A percentile compares a stretch with the other conserved stretches of the same genome.
Evolutionary conservation across 345 rosid species (phyloP).

Genomic region (Carallia pectinifolia): DNA sequence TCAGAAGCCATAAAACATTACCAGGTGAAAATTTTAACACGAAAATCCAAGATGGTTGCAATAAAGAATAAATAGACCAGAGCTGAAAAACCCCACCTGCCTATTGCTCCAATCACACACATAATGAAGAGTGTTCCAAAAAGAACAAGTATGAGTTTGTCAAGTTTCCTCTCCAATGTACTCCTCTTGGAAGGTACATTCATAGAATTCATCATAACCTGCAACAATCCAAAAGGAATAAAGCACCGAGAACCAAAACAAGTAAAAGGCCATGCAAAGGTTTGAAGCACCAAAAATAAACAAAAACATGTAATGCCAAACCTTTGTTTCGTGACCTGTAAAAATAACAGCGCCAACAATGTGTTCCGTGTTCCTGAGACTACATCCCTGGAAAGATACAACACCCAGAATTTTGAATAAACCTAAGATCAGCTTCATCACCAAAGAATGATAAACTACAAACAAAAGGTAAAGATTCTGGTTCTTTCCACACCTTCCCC

Average conservation of each 20-base stretch:
- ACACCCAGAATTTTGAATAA: neutral
- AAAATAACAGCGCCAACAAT: conserved; percentile 88
- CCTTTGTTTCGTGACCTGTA: conserved; percentile 99
- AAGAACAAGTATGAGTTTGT: conserved; percentile 89
- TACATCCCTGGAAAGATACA: conserved; percentile 73
- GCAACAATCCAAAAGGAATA: conserved; percentile 32
- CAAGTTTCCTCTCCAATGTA: conserved; percentile 97
- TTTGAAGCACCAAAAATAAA: neutral
- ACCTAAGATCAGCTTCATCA: conserved; percentile 11
- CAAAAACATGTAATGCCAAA: conserved; percentile 27
- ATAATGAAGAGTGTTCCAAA: conserved; percentile 79
- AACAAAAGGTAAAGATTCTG: neutral
- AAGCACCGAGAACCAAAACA: neutral
- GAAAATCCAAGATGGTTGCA: conserved; percentile 11
- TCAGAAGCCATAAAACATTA: conserved; percentile 24
- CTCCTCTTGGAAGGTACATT: conserved; percentile 99
- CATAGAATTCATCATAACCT: conserved; percentile 99
- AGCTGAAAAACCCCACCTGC: conserved; percentile 55
- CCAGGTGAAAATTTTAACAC: neutral
- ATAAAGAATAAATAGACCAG: conserved; percentile 14
- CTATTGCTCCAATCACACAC: conserved; percentile 92
- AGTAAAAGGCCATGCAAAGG: neutral
- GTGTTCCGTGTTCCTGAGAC: conserved; percentile 94
- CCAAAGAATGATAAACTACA: conserved; percentile 11
- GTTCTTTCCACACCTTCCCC: too few relatives aligned